Percentiles rank a stretch among this genome's conserved stretches.
Evolutionary conservation across 768 basidiomycete species (phyloP).

Genomic region (Phylloporus sp.): DNA sequence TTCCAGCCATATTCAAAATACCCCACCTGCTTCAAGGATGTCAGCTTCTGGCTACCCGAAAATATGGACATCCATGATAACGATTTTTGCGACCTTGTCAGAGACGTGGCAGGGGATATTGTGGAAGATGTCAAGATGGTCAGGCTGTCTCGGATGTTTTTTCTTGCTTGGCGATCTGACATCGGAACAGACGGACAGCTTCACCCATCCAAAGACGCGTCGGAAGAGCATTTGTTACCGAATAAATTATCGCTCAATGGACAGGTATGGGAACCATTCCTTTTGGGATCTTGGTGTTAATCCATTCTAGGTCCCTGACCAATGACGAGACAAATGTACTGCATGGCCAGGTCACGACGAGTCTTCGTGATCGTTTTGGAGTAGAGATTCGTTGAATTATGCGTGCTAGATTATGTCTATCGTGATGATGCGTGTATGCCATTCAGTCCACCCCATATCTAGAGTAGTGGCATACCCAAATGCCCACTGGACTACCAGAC

Average conservation of each 20-base stretch:
- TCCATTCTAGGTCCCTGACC: slow-evolving; percentile 61
- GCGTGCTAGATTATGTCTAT: slow-evolving; percentile 37
- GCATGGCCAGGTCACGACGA: slow-evolving; percentile 57
- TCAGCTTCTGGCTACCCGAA: slow-evolving; percentile 87
- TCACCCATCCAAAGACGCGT: slow-evolving; percentile 83
- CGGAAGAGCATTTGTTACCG: slow-evolving; percentile 82
- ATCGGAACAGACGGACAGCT: slow-evolving; percentile 74
- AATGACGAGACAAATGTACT: slow-evolving; percentile 88
- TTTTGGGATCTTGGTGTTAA: slow-evolving; percentile 4
- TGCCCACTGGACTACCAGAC: slow-evolving; percentile 1
- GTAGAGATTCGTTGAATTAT: slow-evolving; percentile 83
- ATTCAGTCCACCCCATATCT: slow-evolving; percentile 29
- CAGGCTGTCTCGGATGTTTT: slow-evolving; percentile 16
- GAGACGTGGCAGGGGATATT: slow-evolving; percentile 89
- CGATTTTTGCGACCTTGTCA: slow-evolving; percentile 93
- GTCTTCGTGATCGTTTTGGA: slow-evolving; percentile 59
- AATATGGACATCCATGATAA: slow-evolving; percentile 76
- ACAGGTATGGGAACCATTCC: slow-evolving; percentile 50
- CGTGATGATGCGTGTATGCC: slow-evolving; percentile 24
- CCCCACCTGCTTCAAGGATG: slow-evolving; percentile 89
- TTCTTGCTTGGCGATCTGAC: slow-evolving; percentile 3
- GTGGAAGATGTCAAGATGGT: slow-evolving; percentile 89
- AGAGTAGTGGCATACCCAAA: slow-evolving; percentile 15
- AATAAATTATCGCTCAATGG: slow-evolving; percentile 95
- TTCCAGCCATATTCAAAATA: slow-evolving; percentile 94